Evolutionary conservation across 2,329 filamentous ascomycete genomes (phyloP).

Genomic region (Claviceps maximensis): DNA sequence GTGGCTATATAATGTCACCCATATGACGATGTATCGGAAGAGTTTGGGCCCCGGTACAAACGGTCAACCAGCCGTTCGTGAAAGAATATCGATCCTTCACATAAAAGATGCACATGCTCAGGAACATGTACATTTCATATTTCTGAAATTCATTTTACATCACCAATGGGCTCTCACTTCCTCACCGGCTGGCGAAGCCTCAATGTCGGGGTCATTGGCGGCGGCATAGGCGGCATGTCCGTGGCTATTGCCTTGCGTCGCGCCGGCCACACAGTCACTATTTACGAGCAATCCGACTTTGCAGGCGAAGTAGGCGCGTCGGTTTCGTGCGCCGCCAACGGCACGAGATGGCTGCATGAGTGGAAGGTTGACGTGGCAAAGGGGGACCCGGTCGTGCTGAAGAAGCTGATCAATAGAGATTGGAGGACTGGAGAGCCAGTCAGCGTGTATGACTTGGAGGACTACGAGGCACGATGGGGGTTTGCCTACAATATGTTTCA

Average conservation of each 20-base stretch:
- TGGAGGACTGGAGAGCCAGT: slow-evolving; percentile 56
- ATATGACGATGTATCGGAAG: no score
- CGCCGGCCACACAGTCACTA: slow-evolving; percentile 36
- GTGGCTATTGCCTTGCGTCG: slow-evolving; percentile 33
- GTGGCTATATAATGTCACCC: no score
- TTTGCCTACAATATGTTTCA: slow-evolving; percentile 59
- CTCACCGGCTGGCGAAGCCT: slow-evolving; percentile 29
- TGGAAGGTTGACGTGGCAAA: slow-evolving; percentile 52
- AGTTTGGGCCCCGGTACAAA: no score
- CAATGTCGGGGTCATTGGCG: slow-evolving; percentile 30
- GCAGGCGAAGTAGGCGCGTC: slow-evolving; percentile 56
- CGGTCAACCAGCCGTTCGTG: no score
- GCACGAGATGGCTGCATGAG: slow-evolving; percentile 54
- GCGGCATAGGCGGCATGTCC: slow-evolving; percentile 35
- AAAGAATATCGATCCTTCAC: no score
- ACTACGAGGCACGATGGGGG: slow-evolving; percentile 54
- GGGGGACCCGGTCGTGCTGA: slow-evolving; percentile 51
- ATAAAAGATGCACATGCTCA: no score
- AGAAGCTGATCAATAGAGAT: slow-evolving; percentile 54
- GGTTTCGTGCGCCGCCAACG: slow-evolving; percentile 56
- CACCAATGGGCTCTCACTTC: slow-evolving; percentile 14
- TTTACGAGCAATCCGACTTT: slow-evolving; percentile 55
- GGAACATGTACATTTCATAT: no score
- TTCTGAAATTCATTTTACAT: not conserved
- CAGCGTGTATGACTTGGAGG: slow-evolving; percentile 48